Evolutionary conservation across 2,329 filamentous ascomycete species (phyloP), one percentile per base, ranked within the genome.

Genomic region (Sordariomycetes sp.): DNA sequence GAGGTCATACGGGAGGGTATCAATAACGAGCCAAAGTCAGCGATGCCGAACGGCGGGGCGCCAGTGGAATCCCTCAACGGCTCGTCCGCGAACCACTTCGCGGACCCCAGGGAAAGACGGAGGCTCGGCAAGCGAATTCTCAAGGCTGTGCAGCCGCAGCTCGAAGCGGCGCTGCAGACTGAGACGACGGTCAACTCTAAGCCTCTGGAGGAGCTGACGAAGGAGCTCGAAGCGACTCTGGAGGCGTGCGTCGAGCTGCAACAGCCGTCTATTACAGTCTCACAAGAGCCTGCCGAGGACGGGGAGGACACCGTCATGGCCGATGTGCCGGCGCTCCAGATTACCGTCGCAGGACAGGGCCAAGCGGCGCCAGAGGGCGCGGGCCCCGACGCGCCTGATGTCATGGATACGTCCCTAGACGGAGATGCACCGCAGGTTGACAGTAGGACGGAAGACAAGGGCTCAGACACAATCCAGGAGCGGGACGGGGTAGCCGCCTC

Each of bases 81-180:
- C 20, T 52, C 57, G 3, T 62, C 50, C 70, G 64, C 63, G 79
- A 84, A 74, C 69, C 74, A 70, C 64, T 84, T 72, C 69, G 74
- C 71, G 59, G 90, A 95, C 64, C 82, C 90, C 60, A 87, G 89
- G 59, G 88, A 95, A 63, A 84, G 87, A 60, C 87, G 89, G 64
- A 87, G 86, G 63, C 74, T 95, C n/a, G 90, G 88, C 25, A 96
- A 95, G 70, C 83, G 90, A 28, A 95, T 96, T 60, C 79, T 95
- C 62, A 95, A 90, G 68, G 82, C 85, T 1, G 79, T 95, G 35
- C 89, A 95, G 67, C 84, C 87, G 15, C 78, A 84, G 52, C 75
- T 96, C 2, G 87, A 96, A 67, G 78, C 81, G 57, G 90, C 90
- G 0, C 72, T 90, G 53, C 80, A 79, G 56, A 88, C 89, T 57